These are phyloP conservation scores for Plasmodium billcollinsi DNA, from an alignment of 169 alveolate genomes.

Conservation along the genomic window DNA sequence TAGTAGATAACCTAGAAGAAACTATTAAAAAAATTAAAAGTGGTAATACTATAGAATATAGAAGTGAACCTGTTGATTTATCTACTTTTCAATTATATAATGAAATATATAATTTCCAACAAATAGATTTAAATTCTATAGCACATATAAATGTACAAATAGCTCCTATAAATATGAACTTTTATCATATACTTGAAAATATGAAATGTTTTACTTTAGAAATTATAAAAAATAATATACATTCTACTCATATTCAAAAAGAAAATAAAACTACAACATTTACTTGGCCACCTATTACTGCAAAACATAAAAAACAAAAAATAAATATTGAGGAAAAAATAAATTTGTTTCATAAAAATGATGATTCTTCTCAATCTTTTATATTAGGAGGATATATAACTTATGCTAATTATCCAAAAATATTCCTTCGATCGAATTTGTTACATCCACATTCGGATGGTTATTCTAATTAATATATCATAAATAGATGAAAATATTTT, in stretches of 20 bases:
- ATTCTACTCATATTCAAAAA: slow-evolving; percentile 43
- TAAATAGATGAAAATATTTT: background rate
- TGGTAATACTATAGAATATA: slow-evolving; percentile 81
- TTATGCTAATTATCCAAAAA: slow-evolving; percentile 21
- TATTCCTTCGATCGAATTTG: slow-evolving; percentile 32
- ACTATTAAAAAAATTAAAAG: slow-evolving; percentile 80
- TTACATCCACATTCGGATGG: slow-evolving; percentile 55
- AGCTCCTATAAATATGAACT: slow-evolving; percentile 45
- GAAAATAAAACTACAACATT: slow-evolving; percentile 19
- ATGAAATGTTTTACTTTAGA: slow-evolving; percentile 42
- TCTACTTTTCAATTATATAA: slow-evolving; percentile 35
- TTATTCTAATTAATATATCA: slow-evolving; percentile 11
- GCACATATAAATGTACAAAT: slow-evolving; percentile 45
- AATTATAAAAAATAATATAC: slow-evolving; percentile 44
- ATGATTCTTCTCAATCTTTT: slow-evolving; percentile 31
- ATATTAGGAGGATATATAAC: slow-evolving; percentile 65
- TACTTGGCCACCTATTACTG: slow-evolving; percentile 40
- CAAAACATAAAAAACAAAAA: slow-evolving; percentile 20
- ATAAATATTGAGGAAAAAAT: background rate
- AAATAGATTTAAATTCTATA: slow-evolving; percentile 25
- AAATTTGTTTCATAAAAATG: background rate
- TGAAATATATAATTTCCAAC: slow-evolving; percentile 25
- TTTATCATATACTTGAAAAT: slow-evolving; percentile 40
- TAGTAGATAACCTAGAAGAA: slow-evolving; percentile 78
- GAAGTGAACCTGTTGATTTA: slow-evolving; percentile 77